phyloP scores from a whole-genome alignment of 305 asterid genomes.

The Fraxinus dipetala region DNA sequence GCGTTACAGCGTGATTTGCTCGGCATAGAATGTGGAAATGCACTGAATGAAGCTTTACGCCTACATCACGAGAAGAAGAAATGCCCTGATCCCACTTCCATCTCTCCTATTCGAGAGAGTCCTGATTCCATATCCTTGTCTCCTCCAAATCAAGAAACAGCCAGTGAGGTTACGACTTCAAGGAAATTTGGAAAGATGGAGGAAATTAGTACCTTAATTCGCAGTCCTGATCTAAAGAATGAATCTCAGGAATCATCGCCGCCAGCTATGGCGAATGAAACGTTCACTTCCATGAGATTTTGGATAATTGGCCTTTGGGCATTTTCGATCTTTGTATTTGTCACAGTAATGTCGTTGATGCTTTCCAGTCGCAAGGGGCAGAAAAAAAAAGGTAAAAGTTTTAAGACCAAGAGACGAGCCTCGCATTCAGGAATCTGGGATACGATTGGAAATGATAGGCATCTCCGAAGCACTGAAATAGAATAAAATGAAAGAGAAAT shows the following conservation, averaged over 20 bases:
- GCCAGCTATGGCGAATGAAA: conserved; percentile 43
- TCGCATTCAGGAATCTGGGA: conserved; percentile 49
- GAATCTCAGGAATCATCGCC: conserved; percentile 40
- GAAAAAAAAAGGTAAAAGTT: conserved; percentile 51
- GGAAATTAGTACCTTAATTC: conserved; percentile 14
- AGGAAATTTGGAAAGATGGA: conserved; percentile 41
- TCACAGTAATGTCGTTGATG: conserved; percentile 52
- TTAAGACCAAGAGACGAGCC: conserved; percentile 54
- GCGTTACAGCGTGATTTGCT: conserved; percentile 69
- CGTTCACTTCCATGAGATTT: conserved; percentile 57
- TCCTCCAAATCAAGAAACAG: conserved; percentile 22
- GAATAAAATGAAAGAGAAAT: neutral
- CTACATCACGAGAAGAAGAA: conserved; percentile 49
- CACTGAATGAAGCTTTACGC: conserved; percentile 67
- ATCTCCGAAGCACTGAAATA: conserved; percentile 36
- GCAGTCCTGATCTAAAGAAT: conserved; percentile 23
- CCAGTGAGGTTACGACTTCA: conserved; percentile 25
- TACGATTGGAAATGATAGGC: conserved; percentile 34
- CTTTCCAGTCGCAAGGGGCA: conserved; percentile 49
- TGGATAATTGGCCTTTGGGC: conserved; percentile 76
- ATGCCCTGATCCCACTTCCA: conserved; percentile 50
- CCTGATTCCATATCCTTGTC: conserved; percentile 28
- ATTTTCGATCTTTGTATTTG: conserved; percentile 49
- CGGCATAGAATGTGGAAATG: conserved; percentile 70
- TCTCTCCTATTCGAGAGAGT: conserved; percentile 28